phyloP scores from a whole-genome alignment of 1,139 yeast species.

The Diutina catenulata region DNA sequence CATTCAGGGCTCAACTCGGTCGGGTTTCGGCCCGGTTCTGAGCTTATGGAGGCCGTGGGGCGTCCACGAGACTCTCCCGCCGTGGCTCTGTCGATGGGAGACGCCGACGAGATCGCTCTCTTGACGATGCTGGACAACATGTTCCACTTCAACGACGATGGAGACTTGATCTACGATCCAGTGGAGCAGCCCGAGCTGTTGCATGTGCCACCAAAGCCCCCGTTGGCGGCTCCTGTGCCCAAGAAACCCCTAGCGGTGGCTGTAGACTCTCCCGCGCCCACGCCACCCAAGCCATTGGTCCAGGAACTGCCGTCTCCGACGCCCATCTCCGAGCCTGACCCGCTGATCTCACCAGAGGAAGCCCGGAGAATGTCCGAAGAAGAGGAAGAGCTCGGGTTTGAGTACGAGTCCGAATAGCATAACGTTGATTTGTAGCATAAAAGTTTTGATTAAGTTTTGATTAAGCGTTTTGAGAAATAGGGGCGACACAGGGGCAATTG shows the following conservation, averaged over 20 bases:
- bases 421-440: no score
- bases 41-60: no score
- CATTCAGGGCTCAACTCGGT: no score
- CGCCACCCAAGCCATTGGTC: slow-evolving; percentile 2
- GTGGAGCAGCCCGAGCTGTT: slow-evolving; percentile 1
- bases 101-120: slow-evolving; percentile 6
- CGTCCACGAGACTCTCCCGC: background rate
- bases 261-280: background rate
- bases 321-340: no score
- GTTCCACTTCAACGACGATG: slow-evolving; percentile 12
- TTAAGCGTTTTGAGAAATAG: no score
- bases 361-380: slow-evolving; percentile 9
- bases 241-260: slow-evolving; percentile 1
- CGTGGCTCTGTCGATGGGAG: background rate
- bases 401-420: slow-evolving; percentile 11
- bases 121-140: slow-evolving; percentile 11
- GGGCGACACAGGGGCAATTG: no score
- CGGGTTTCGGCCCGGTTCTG: no score
- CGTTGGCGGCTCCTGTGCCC: background rate
- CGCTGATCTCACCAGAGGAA: slow-evolving; percentile 8
- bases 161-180: slow-evolving; percentile 16
- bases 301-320: no score
- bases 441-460: no score
- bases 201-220: slow-evolving; percentile 1
- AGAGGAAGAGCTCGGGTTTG: slow-evolving; percentile 21